Conservation (phyloP, 2,329 filamentous ascomycete genomes). For the Claviceps paspali region DNA sequence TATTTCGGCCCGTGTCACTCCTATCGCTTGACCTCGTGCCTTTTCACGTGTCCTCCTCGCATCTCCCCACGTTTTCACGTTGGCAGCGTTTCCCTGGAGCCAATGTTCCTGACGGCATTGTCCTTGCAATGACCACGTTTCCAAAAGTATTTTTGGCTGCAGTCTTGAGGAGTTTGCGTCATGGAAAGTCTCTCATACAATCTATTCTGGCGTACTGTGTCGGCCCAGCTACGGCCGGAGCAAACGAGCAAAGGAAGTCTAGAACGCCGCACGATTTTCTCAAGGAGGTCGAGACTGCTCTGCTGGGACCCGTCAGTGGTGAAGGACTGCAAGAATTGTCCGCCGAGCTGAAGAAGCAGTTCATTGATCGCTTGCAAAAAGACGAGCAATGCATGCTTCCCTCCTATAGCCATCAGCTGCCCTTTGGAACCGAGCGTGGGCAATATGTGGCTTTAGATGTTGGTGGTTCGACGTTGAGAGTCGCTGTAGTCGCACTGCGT, state of each 20-base stretch:
- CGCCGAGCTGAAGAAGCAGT: conserved; percentile 36
- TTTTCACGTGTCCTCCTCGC: conserved; percentile 1
- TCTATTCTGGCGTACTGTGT: conserved; percentile 41
- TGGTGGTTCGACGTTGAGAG: conserved; percentile 52
- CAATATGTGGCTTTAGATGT: conserved; percentile 50
- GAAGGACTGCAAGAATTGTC: conserved; percentile 32
- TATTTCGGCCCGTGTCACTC: not conserved
- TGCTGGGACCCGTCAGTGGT: conserved; percentile 32
- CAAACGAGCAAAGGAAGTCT: conserved; percentile 10
- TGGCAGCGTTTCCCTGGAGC: conserved; percentile 6
- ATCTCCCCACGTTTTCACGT: not conserved
- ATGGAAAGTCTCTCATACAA: conserved; percentile 43
- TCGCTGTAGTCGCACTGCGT: conserved; percentile 45
- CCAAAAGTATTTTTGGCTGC: conserved; percentile 39
- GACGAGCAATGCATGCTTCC: conserved; percentile 48
- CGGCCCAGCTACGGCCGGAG: conserved; percentile 22
- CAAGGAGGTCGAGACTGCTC: conserved; percentile 35
- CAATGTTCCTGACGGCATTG: conserved; percentile 33
- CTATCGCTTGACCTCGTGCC: too few species aligned
- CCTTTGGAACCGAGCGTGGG: conserved; percentile 42
- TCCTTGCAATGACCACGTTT: conserved; percentile 42
- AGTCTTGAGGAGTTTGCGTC: conserved; percentile 39
- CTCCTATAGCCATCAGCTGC: conserved; percentile 49
- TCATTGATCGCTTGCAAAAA: conserved; percentile 33
- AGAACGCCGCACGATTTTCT: conserved; percentile 36